Percentiles rank a stretch among this genome's conserved stretches.
phyloP scores from a whole-genome alignment of 257 asterid genomes.

The Striga asiatica region DNA sequence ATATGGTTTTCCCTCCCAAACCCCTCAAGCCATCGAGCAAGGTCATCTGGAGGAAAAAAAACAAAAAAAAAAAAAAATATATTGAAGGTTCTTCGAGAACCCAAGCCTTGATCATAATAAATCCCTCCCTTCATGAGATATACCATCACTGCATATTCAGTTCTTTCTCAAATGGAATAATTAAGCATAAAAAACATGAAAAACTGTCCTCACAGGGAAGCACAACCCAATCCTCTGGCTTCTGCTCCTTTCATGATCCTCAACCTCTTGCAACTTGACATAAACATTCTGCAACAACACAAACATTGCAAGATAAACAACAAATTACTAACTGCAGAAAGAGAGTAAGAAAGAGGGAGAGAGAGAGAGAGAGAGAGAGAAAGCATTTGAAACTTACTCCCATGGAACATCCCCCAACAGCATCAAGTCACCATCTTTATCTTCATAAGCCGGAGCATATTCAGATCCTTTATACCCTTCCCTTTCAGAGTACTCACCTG shows the following conservation, averaged over 20 bases:
- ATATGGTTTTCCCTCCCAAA: constrained; percentile 17
- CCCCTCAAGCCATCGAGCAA: constrained; percentile 14
- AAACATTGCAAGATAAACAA: not conserved
- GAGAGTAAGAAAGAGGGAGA: not conserved
- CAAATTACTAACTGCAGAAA: not conserved
- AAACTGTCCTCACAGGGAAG: constrained; percentile 21
- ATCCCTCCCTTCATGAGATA: constrained; percentile 24
- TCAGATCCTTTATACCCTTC: constrained; percentile 87
- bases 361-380: not conserved
- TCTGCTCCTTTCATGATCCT: constrained; percentile 75
- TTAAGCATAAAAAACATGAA: not conserved
- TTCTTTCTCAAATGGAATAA: not conserved
- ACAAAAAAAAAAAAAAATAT: not conserved
- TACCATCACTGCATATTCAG: constrained; percentile 9
- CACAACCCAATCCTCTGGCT: constrained; percentile 62
- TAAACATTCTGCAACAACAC: constrained; percentile 53
- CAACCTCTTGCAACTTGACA: constrained; percentile 65
- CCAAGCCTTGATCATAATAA: constrained; percentile 36
- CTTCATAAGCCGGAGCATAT: constrained; percentile 88
- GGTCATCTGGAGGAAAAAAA: constrained; percentile 17
- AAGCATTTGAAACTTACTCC: constrained; percentile 31
- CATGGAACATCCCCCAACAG: constrained; percentile 93
- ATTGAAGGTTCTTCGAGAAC: constrained; percentile 34
- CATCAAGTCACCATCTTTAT: constrained; percentile 88
- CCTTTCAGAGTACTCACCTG: constrained; percentile 75